Percentiles rank a stretch among this genome's conserved stretches.
phyloP scores from a whole-genome alignment of 345 rosid species.

The Laguncularia racemosa region DNA sequence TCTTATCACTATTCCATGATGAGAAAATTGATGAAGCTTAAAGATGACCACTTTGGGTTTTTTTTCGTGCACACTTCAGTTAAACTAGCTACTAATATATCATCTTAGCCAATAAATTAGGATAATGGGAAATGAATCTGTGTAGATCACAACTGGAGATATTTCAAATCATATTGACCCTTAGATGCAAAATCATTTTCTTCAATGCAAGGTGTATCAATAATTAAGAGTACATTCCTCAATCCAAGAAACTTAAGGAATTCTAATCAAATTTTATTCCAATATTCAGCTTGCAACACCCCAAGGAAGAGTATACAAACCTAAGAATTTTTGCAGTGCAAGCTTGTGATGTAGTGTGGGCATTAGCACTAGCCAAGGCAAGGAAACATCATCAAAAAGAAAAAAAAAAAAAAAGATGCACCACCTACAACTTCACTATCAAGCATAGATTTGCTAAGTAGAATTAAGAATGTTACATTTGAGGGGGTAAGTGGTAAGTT shows the following conservation, averaged over 20 bases:
- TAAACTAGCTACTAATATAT: not conserved
- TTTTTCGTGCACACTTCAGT: slow-evolving; percentile 18
- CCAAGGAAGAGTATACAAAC: slow-evolving; percentile 1
- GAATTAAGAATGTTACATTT: slow-evolving; percentile 4
- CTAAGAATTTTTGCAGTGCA: slow-evolving; percentile 11
- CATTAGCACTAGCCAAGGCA: slow-evolving; percentile 8
- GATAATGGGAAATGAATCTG: slow-evolving; percentile 19
- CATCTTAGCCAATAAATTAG: slow-evolving; percentile 9
- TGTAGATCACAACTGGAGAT: slow-evolving; percentile 16
- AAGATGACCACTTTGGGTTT: slow-evolving; percentile 12
- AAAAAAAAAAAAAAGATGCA: not conserved
- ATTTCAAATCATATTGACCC: slow-evolving; percentile 8
- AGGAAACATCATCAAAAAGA: not conserved
- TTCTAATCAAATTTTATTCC: slow-evolving; percentile 8
- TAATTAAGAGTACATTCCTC: slow-evolving; percentile 13
- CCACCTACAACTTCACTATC: not conserved
- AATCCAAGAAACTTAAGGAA: not conserved
- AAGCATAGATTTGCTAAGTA: not conserved
- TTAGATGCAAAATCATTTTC: slow-evolving; percentile 6
- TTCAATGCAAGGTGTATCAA: slow-evolving; percentile 21
- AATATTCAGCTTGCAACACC: slow-evolving; percentile 1
- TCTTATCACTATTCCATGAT: slow-evolving; percentile 1
- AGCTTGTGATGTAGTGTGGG: slow-evolving; percentile 18
- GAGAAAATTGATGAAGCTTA: slow-evolving; percentile 9
- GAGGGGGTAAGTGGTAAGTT: slow-evolving; percentile 18